phyloP scores from a whole-genome alignment of 306 rosid species.

The Medicago ruthenica region DNA sequence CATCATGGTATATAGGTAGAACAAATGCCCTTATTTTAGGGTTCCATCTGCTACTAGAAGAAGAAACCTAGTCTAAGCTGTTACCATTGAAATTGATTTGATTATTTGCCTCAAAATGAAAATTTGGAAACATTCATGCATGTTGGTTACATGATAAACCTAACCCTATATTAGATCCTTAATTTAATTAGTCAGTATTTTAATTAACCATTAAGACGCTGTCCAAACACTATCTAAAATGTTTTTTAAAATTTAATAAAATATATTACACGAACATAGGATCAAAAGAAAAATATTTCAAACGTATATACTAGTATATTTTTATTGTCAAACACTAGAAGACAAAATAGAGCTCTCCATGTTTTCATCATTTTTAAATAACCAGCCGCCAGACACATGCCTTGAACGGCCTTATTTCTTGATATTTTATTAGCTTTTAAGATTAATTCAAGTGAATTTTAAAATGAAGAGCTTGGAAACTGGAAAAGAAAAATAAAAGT shows the following conservation, averaged over 20 bases:
- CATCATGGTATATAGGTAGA: conserved; percentile 24
- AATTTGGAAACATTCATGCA: conserved; percentile 38
- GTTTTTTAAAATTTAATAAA: conserved; percentile 16
- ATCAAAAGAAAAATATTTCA: conserved; percentile 21
- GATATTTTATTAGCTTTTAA: conserved; percentile 21
- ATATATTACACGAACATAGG: conserved; percentile 22
- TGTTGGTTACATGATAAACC: conserved; percentile 38
- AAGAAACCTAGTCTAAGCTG: conserved; percentile 14
- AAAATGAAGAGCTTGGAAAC: conserved; percentile 29
- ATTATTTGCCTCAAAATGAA: conserved; percentile 24
- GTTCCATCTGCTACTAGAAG: too few relatives aligned
- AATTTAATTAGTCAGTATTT: conserved; percentile 24
- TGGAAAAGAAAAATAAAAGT: conserved; percentile 37
- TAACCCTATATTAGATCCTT: conserved; percentile 26
- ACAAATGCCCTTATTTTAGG: conserved; percentile 38
- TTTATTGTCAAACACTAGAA: conserved; percentile 37
- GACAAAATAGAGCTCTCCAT: conserved; percentile 48
- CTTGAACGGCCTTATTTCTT: conserved; percentile 39
- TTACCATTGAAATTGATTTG: conserved; percentile 25
- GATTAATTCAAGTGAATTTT: conserved; percentile 21
- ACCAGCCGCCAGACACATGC: conserved; percentile 54
- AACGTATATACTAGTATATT: conserved; percentile 29
- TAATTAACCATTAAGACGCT: conserved; percentile 26
- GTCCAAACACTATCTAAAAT: conserved; percentile 30
- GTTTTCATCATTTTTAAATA: conserved; percentile 17